A percentile compares a stretch with the other conserved stretches of the same genome.
Conservation (phyloP, 192 early-diverging fungal genomes). For the Powellomyces hirtus region DNA sequence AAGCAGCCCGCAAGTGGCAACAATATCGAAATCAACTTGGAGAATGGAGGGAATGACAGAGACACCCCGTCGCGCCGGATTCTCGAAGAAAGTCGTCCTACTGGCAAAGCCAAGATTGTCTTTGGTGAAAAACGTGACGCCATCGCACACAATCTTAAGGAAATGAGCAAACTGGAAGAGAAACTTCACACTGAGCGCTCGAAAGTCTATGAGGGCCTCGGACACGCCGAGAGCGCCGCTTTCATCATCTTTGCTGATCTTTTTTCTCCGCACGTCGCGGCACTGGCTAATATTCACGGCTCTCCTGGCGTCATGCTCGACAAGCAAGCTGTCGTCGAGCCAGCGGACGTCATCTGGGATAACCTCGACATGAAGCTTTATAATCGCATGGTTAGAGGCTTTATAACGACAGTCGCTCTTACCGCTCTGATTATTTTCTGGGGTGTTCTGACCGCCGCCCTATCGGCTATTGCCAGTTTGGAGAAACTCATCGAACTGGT, state of each 20-base stretch:
- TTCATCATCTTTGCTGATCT: conserved; percentile 74
- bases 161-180: not conserved
- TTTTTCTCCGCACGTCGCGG: conserved; percentile 73
- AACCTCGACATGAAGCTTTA: conserved; percentile 62
- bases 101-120: not conserved
- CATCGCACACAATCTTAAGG: not conserved
- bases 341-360: conserved; percentile 72
- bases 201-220: conserved; percentile 14
- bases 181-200: not conserved
- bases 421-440: conserved; percentile 49
- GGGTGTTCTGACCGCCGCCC: conserved; percentile 35
- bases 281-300: conserved; percentile 62
- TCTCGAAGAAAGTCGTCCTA: not conserved
- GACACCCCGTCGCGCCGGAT: not conserved
- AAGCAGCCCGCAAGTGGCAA: not conserved
- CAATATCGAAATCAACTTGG: conserved; percentile 5
- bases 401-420: conserved; percentile 48
- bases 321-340: conserved; percentile 63
- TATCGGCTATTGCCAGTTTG: conserved; percentile 20
- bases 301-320: conserved; percentile 58
- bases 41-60: not conserved
- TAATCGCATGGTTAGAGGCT: conserved; percentile 49
- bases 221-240: conserved; percentile 54
- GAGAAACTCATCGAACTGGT: conserved; percentile 4
- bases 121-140: conserved; percentile 1